Evolutionary conservation across 139 green algal species (phyloP).

Genomic region (Chlamydomonas schloesseri): DNA sequence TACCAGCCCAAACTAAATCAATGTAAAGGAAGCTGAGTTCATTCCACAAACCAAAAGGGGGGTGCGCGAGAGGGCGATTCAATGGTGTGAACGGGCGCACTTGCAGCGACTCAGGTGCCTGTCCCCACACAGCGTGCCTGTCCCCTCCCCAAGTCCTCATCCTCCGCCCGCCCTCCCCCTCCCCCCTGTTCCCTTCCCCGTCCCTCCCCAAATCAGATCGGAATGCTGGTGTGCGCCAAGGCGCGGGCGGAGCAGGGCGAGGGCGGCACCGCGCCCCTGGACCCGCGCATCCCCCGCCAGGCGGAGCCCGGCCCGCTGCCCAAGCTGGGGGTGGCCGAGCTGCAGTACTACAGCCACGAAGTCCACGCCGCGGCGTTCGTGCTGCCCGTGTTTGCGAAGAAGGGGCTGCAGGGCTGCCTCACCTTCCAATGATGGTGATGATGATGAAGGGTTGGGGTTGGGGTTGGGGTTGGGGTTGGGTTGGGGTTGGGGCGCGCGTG

Average conservation of each 20-base stretch:
- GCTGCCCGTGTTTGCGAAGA: conserved; percentile 90
- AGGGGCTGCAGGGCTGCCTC: conserved; percentile 72
- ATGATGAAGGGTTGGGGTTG: too few species aligned
- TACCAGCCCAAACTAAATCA: too few species aligned
- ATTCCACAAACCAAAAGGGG: too few species aligned
- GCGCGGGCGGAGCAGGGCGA: conserved; percentile 13
- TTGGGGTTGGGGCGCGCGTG: too few species aligned
- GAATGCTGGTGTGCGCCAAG: conserved; percentile 98
- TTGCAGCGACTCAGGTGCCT: too few species aligned
- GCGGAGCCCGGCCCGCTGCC: conserved; percentile 40
- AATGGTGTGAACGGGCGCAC: too few species aligned
- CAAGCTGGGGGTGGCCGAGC: conserved; percentile 26
- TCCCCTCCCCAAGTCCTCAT: too few species aligned
- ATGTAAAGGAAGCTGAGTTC: too few species aligned
- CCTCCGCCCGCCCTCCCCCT: too few species aligned
- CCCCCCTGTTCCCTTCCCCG: too few species aligned
- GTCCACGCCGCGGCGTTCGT: conserved; percentile 93
- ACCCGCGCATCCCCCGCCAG: conserved; percentile 67
- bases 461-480: background rate
- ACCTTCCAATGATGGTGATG: conserved; percentile 59
- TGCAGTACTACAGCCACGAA: conserved; percentile 90
- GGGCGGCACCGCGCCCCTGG: conserved; percentile 42
- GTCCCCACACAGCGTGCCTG: too few species aligned
- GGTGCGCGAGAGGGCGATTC: too few species aligned
- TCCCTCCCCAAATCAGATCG: conserved; percentile 82